Conservation (phyloP, 192 early-diverging fungal species). For the Jimgerdemannia flammicorona region DNA sequence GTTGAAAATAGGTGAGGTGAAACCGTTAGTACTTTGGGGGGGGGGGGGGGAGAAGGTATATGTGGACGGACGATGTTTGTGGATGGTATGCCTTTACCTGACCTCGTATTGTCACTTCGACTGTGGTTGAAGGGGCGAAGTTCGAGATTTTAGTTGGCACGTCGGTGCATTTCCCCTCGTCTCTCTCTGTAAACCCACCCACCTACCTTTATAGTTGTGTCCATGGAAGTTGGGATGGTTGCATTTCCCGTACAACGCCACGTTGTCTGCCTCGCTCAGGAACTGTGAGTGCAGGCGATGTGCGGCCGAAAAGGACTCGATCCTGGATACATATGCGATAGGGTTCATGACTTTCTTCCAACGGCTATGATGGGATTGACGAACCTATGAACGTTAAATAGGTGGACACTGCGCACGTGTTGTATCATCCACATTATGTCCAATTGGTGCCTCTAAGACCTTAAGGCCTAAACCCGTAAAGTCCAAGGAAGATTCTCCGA, state of each 20-base stretch:
- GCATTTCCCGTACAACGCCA: slow-evolving; percentile 81
- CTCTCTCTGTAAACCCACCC: too few relatives aligned
- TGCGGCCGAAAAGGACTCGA: slow-evolving; percentile 82
- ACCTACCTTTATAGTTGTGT: slow-evolving; percentile 81
- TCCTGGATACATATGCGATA: slow-evolving; percentile 70
- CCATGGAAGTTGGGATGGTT: slow-evolving; percentile 83
- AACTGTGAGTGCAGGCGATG: slow-evolving; percentile 80
- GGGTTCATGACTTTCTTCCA: slow-evolving; percentile 25
- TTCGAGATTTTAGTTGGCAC: too few relatives aligned
- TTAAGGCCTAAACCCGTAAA: too few relatives aligned
- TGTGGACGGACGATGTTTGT: too few relatives aligned
- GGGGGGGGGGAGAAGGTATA: too few relatives aligned
- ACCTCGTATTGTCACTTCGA: slow-evolving; percentile 69
- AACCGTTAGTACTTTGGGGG: neutral
- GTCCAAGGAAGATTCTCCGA: too few relatives aligned
- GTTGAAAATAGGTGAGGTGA: neutral
- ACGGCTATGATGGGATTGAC: too few relatives aligned
- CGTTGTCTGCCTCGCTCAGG: slow-evolving; percentile 72
- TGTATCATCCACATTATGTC: too few relatives aligned
- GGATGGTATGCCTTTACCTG: slow-evolving; percentile 32
- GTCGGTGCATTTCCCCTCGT: too few relatives aligned
- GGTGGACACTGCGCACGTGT: too few relatives aligned
- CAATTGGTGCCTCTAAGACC: too few relatives aligned
- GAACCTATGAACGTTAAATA: too few relatives aligned
- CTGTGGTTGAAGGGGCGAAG: slow-evolving; percentile 18